Evolutionary conservation across 805 yeast genomes (phyloP), one percentile per base, ranked within the genome.

Genomic region (Pichia nanzhaoensis): DNA sequence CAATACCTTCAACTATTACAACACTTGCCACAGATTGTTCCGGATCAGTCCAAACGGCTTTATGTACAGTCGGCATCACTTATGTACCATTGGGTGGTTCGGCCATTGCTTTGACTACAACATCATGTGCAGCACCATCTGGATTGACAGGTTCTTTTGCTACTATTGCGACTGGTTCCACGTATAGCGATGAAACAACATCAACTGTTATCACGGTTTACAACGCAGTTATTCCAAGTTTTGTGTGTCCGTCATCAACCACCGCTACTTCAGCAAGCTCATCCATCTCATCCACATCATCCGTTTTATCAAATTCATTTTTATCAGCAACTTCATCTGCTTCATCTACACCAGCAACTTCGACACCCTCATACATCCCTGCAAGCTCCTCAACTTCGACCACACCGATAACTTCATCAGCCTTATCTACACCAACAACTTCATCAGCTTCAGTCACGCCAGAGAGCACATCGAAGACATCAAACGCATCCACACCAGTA

Each of bases 71-170:
- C 18, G 39, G 27, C 0, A 19, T 36, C 34, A 36, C 44, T 16
- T 16, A 21, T 7, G 47, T 45, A 18, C 14, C 20, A 8, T 31
- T 37, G 5, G 46, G 39, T 3, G 27, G 18, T 5, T 22, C 42
- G 0, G 18, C 20, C 12, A 27, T 47, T 28, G 17, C 40, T 13
- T 17, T 46, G 19, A 28, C 37, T 1, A 41, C 48, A 3, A 49
- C 52, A 2, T 44, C 50, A 1, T 49, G 52, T 39, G 33, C 39
- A 31, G 42, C 19, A 17, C 32, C 42, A 17, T 7, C 28, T 34
- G 24, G 28, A 16, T n/a, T 41, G 5, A 41, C 44, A 17, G 51
- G 51, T 14, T 38, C 51, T 2, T 48, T 41, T 37, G 42, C 34
- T 17, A 35, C 40, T 14, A 34, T 35, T 5, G 39, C 35, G 7